Conservation (phyloP, 2,329 filamentous ascomycete species). For the Penicillium sp. region DNA sequence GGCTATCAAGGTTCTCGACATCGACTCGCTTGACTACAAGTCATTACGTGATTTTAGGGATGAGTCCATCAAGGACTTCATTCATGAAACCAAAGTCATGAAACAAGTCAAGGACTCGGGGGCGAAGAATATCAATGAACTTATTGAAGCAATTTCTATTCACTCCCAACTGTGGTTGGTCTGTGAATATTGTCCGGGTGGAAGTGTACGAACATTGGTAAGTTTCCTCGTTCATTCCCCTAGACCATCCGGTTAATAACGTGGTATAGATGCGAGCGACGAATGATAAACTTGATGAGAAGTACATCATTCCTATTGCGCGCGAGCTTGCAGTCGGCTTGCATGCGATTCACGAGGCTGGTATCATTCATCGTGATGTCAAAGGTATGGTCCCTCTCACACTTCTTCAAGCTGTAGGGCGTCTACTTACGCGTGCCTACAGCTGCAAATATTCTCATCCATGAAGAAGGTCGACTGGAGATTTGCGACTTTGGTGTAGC, state of each 20-base stretch:
- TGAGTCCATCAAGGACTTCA: constrained; percentile 60
- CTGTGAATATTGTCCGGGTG: constrained; percentile 70
- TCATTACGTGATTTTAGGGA: constrained; percentile 54
- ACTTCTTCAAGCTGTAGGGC: neutral
- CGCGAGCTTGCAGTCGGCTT: constrained; percentile 67
- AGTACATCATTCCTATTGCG: constrained; percentile 68
- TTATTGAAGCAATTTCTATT: constrained; percentile 68
- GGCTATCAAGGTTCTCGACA: constrained; percentile 59
- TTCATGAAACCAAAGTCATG: constrained; percentile 68
- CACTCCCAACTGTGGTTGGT: constrained; percentile 71
- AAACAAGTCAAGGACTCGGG: constrained; percentile 67
- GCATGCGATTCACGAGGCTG: constrained; percentile 68
- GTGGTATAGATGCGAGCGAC: constrained; percentile 56
- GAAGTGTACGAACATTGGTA: constrained; percentile 69
- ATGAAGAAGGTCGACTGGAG: constrained; percentile 67
- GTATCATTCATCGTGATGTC: constrained; percentile 69
- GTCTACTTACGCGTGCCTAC: constrained; percentile 16
- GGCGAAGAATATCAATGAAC: constrained; percentile 67
- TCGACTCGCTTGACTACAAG: constrained; percentile 57
- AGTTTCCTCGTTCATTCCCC: constrained; percentile 33
- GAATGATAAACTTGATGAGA: constrained; percentile 60
- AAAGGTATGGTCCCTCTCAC: constrained; percentile 55
- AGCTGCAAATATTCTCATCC: constrained; percentile 68
- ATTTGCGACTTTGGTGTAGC: constrained; percentile 72
- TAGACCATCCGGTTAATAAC: constrained; percentile 13